Percentiles rank a stretch among this genome's conserved stretches.
These are phyloP conservation scores for Ophiocordyceps camponoti-saundersi DNA, from an alignment of 2,329 filamentous ascomycete species.

Conservation along the genomic window DNA sequence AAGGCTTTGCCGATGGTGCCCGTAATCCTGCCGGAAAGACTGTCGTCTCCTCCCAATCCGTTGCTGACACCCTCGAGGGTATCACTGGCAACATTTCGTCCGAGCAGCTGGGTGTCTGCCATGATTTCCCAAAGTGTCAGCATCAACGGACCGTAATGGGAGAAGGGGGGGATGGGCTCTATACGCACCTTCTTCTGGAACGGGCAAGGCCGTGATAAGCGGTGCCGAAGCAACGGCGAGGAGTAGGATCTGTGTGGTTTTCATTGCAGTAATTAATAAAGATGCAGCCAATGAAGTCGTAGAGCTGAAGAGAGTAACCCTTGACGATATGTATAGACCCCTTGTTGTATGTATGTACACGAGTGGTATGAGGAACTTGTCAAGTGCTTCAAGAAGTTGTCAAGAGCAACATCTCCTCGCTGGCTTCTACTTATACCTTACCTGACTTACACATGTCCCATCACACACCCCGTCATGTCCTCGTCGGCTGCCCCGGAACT, in stretches of 20 bases:
- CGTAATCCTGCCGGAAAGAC: not conserved
- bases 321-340: too few species aligned
- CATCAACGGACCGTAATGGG: too few species aligned
- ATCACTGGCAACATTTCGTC: not conserved
- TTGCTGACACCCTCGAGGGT: not conserved
- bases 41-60: not conserved
- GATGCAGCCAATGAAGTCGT: not conserved
- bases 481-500: too few species aligned
- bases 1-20: not conserved
- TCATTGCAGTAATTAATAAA: not conserved
- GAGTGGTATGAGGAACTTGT: too few species aligned
- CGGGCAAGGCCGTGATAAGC: not conserved
- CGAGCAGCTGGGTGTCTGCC: too few species aligned
- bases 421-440: too few species aligned
- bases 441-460: too few species aligned
- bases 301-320: not conserved
- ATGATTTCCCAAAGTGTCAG: too few species aligned
- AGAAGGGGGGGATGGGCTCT: not conserved
- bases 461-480: too few species aligned
- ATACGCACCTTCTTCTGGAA: not conserved
- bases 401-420: too few species aligned
- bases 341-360: too few species aligned
- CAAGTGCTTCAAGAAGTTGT: too few species aligned
- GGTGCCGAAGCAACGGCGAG: not conserved
- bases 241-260: not conserved